Evolutionary conservation across 768 basidiomycete genomes (phyloP).

Genomic region (Tylopilus cervinicoccineus): DNA sequence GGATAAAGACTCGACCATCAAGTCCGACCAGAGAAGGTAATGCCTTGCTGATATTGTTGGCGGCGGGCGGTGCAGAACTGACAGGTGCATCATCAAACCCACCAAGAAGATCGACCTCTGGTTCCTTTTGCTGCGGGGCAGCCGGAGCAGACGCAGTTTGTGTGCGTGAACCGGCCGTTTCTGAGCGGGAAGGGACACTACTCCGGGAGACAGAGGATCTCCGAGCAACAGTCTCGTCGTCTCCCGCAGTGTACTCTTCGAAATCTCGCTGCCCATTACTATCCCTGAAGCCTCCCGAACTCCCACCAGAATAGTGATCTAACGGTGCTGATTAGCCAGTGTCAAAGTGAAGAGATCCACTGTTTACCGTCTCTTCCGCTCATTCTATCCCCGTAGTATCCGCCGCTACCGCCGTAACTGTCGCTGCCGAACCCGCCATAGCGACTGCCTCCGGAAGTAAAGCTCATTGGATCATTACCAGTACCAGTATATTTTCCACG

Average conservation of each 20-base stretch:
- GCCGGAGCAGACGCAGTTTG: constrained; percentile 27
- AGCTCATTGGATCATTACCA: constrained; percentile 77
- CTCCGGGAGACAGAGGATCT: constrained; percentile 37
- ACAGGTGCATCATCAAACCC: constrained; percentile 61
- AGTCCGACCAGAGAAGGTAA: constrained; percentile 26
- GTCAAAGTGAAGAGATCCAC: background rate
- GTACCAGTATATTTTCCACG: constrained; percentile 86
- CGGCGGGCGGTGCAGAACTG: constrained; percentile 16
- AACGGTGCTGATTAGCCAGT: constrained; percentile 8
- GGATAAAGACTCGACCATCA: constrained; percentile 22
- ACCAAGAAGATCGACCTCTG: constrained; percentile 72
- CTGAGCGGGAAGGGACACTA: constrained; percentile 24
- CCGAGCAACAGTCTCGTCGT: constrained; percentile 61
- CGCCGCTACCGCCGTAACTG: constrained; percentile 32
- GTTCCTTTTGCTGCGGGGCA: constrained; percentile 40
- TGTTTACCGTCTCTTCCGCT: constrained; percentile 38
- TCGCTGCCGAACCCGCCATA: constrained; percentile 75
- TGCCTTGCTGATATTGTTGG: constrained; percentile 24
- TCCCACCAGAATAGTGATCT: constrained; percentile 40
- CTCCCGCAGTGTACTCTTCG: constrained; percentile 96
- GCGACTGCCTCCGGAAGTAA: constrained; percentile 50
- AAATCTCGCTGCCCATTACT: constrained; percentile 53
- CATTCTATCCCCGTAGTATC: constrained; percentile 43
- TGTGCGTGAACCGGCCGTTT: constrained; percentile 35
- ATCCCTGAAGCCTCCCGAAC: constrained; percentile 61